These are phyloP conservation scores for Fraxinus ornus DNA, from an alignment of 305 asterid genomes.

Conservation along the genomic window DNA sequence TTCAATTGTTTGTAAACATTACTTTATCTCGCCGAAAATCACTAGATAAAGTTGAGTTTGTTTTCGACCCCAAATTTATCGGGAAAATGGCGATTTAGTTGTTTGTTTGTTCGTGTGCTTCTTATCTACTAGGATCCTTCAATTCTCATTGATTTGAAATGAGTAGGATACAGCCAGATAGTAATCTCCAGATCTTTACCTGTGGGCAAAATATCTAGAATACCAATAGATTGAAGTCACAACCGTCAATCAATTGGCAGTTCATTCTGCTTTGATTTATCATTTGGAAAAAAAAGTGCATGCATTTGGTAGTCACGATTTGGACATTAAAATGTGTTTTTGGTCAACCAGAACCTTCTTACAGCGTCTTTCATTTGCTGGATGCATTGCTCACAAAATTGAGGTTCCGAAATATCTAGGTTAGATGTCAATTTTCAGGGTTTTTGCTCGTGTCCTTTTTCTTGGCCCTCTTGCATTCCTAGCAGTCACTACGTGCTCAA, in stretches of 20 bases:
- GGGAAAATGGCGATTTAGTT: background rate
- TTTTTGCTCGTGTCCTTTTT: background rate
- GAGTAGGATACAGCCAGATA: background rate
- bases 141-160: background rate
- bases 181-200: background rate
- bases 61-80: background rate
- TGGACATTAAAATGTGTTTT: background rate
- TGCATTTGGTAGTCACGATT: background rate
- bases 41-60: background rate
- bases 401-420: background rate
- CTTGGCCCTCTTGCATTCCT: background rate
- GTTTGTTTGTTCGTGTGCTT: background rate
- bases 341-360: background rate
- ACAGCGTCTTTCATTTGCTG: background rate
- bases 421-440: background rate
- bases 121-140: background rate
- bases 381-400: background rate
- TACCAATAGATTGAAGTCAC: background rate
- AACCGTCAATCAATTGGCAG: slow-evolving; percentile 11
- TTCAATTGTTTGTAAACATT: background rate
- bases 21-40: background rate
- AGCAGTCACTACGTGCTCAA: background rate
- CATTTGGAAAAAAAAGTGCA: background rate
- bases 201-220: background rate
- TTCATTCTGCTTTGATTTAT: background rate